These are phyloP conservation scores for Aureobasidium pullulans DNA, from an alignment of 2,329 filamentous ascomycete genomes.

Conservation along the genomic window DNA sequence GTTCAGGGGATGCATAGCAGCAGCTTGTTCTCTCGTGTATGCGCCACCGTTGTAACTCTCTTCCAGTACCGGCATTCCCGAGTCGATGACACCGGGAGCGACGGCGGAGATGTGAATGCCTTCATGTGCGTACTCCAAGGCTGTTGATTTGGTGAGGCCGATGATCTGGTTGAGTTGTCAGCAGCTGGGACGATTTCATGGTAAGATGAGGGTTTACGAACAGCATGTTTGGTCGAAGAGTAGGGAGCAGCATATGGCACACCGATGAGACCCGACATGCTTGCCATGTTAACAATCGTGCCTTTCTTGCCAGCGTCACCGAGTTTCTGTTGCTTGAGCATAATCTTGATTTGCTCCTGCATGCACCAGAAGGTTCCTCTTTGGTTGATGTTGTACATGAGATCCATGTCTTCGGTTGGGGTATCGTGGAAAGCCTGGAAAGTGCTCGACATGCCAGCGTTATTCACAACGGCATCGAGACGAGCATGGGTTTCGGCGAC, in stretches of 20 bases:
- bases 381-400: neutral
- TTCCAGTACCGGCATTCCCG: neutral
- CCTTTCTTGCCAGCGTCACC: neutral
- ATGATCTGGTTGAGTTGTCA: neutral
- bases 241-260: neutral
- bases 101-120: neutral
- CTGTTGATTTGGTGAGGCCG: neutral
- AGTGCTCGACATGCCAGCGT: neutral
- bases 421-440: neutral
- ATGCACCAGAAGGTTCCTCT: neutral
- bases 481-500: neutral
- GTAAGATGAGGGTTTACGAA: neutral
- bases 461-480: conserved; percentile 2
- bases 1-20: neutral
- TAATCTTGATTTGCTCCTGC: conserved; percentile 9
- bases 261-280: neutral
- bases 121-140: neutral
- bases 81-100: neutral
- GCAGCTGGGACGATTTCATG: too few relatives aligned
- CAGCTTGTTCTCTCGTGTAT: neutral
- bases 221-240: neutral
- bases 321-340: neutral
- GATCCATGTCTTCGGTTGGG: neutral
- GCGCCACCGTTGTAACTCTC: neutral
- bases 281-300: neutral